Evolutionary conservation across 164 flowering plant genomes (phyloP), one percentile per base, ranked within the genome.

Genomic region (Tetracentron sinense): DNA sequence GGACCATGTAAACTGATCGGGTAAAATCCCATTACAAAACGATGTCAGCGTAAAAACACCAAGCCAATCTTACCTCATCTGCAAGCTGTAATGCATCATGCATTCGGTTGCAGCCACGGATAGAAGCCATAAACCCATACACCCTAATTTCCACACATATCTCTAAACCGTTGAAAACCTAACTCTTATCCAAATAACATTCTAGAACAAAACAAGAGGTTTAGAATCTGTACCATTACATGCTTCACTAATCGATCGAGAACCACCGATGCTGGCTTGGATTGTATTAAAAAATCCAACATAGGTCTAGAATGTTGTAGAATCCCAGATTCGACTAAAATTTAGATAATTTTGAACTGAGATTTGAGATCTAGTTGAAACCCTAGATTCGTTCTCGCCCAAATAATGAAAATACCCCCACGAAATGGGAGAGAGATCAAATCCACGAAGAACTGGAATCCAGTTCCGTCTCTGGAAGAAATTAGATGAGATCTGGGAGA

Each of bases 361-460:
- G 82, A 65, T 54, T 67, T 70, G 67, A 81, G 67, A 69, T 82
- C 83, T 3, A 90, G 89, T 23, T 72, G 58, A 55, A 85, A 84
- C 20, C 71, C 67, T 0, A 83, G 66, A 60, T 73, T 69, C 12
- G 75, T 63, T 69, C 60, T 77, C 10, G 78, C 82, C 86, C 86
- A 88, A 26, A 78, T 72, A 86, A 86, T 85, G 87, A 88, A 90
- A n/a, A n/a, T n/a, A n/a, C n/a, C n/a, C n/a, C n/a, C n/a, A n/a
- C n/a, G n/a, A n/a, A n/a, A n/a, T n/a, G n/a, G n/a, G n/a, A n/a
- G n/a, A n/a, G n/a, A n/a, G n/a, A n/a, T n/a, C n/a, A n/a, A n/a
- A n/a, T n/a, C n/a, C n/a, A n/a, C n/a, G n/a, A n/a, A n/a, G n/a
- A n/a, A n/a, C n/a, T n/a, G n/a, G n/a, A n/a, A n/a, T n/a, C n/a